Evolutionary conservation across 2,329 filamentous ascomycete species (phyloP).

Genomic region (Aphanocladium album): DNA sequence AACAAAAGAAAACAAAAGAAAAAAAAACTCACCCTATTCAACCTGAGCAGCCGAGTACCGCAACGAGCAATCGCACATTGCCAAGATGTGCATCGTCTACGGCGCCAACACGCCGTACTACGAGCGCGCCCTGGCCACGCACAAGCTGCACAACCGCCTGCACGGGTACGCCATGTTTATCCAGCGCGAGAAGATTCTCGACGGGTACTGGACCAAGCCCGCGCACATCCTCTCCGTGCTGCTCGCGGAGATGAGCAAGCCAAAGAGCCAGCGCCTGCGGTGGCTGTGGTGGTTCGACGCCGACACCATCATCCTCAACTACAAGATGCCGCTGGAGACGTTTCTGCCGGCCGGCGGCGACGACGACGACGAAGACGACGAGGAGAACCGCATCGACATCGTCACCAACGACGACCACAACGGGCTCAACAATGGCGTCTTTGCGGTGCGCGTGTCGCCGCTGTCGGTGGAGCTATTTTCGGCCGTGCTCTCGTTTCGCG

Average conservation of each 20-base stretch:
- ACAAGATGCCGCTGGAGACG: not conserved
- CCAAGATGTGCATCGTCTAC: constrained; percentile 1
- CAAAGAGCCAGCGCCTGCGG: constrained; percentile 30
- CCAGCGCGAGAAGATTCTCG: constrained; percentile 24
- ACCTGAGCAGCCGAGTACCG: not conserved
- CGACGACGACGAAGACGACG: no score
- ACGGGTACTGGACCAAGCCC: constrained; percentile 35
- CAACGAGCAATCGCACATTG: not conserved
- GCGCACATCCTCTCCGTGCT: constrained; percentile 33
- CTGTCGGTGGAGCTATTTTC: constrained; percentile 18
- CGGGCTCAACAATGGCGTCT: constrained; percentile 19
- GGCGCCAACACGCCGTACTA: constrained; percentile 2
- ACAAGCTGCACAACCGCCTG: constrained; percentile 29
- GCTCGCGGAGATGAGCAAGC: constrained; percentile 34
- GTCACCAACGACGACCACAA: constrained; percentile 16
- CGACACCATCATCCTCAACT: constrained; percentile 18
- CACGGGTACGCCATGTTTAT: constrained; percentile 31
- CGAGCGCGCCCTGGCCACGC: constrained; percentile 27
- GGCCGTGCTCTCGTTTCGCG: constrained; percentile 16
- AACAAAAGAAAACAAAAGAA: not conserved
- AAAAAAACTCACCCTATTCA: not conserved
- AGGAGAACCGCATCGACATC: not conserved
- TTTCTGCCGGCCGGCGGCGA: constrained; percentile 10
- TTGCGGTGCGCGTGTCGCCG: constrained; percentile 15
- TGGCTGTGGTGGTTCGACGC: constrained; percentile 32